These are phyloP conservation scores for Diaporthe sp. DNA, from an alignment of 2,329 filamentous ascomycete genomes.

Conservation along the genomic window DNA sequence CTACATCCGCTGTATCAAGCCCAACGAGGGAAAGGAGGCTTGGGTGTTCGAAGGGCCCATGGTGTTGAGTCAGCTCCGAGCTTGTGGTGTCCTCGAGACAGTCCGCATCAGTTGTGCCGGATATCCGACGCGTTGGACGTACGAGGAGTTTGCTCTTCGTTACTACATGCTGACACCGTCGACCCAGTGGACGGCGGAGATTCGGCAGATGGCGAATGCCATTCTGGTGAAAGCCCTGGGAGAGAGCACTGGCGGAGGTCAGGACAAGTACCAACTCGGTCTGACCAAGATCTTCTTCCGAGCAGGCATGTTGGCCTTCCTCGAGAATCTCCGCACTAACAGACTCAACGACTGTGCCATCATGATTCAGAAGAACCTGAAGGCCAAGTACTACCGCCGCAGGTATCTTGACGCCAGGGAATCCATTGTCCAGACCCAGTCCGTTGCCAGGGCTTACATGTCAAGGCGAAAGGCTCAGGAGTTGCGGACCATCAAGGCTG, in stretches of 20 bases:
- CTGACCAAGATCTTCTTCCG: slow-evolving; percentile 99
- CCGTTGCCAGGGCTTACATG: slow-evolving; percentile 81
- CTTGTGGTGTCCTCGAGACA: slow-evolving; percentile 98
- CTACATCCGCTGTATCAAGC: slow-evolving; percentile 99
- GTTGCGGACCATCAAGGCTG: slow-evolving; percentile 85
- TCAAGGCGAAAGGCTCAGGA: slow-evolving; percentile 85
- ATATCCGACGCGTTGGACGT: slow-evolving; percentile 98
- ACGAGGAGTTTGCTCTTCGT: slow-evolving; percentile 95
- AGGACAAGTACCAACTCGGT: slow-evolving; percentile 97
- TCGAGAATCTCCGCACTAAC: slow-evolving; percentile 92
- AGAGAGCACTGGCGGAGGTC: slow-evolving; percentile 77
- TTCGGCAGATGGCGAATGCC: slow-evolving; percentile 92
- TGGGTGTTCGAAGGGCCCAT: slow-evolving; percentile 99
- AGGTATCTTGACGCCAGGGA: slow-evolving; percentile 90
- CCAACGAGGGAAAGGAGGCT: slow-evolving; percentile 94
- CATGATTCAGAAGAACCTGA: slow-evolving; percentile 98
- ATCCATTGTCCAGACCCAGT: slow-evolving; percentile 84
- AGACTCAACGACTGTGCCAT: slow-evolving; percentile 94
- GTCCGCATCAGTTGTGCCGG: slow-evolving; percentile 97
- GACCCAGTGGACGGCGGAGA: slow-evolving; percentile 90
- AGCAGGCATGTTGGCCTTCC: slow-evolving; percentile 97
- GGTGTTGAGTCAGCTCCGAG: slow-evolving; percentile 96
- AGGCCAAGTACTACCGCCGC: slow-evolving; percentile 93
- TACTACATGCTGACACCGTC: slow-evolving; percentile 99
- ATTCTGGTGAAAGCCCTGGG: slow-evolving; percentile 92